Evolutionary conservation across 2,329 filamentous ascomycete genomes (phyloP).

Genomic region (Emergomyces pasteurianus): DNA sequence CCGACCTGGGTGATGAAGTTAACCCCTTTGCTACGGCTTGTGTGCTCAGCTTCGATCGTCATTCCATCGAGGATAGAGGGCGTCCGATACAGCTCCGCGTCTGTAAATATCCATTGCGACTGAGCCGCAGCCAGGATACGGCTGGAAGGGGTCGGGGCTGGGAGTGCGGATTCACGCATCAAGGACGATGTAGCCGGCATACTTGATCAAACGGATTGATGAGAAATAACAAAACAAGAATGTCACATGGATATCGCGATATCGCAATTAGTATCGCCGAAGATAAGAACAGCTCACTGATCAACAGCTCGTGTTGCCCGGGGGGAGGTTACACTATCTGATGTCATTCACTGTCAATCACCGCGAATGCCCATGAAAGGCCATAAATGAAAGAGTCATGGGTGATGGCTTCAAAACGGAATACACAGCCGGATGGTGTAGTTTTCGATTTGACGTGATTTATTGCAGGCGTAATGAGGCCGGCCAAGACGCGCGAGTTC

Average conservation of each 20-base stretch:
- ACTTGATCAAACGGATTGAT: background rate
- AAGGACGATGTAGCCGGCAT: slow-evolving; percentile 18
- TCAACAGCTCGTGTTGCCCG: background rate
- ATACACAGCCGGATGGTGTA: background rate
- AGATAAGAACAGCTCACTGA: background rate
- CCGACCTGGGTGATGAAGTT: slow-evolving; percentile 95
- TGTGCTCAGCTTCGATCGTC: slow-evolving; percentile 61
- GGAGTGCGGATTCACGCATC: slow-evolving; percentile 16
- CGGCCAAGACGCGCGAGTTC: background rate
- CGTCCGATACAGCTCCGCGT: slow-evolving; percentile 68
- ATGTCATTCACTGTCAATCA: background rate
- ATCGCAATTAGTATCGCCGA: background rate
- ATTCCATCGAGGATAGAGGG: slow-evolving; percentile 80
- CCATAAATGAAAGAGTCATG: background rate
- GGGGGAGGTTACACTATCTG: background rate
- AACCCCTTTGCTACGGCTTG: slow-evolving; percentile 76
- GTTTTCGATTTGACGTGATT: background rate
- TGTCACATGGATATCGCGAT: background rate
- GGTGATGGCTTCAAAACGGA: background rate
- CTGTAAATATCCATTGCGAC: slow-evolving; percentile 79
- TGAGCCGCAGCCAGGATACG: slow-evolving; percentile 43
- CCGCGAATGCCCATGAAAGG: background rate
- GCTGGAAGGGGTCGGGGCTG: slow-evolving; percentile 30
- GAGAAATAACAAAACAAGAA: background rate
- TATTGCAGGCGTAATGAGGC: background rate